phyloP scores from a whole-genome alignment of 1,284 basidiomycete genomes.

The Sanghuangporus baumii region DNA sequence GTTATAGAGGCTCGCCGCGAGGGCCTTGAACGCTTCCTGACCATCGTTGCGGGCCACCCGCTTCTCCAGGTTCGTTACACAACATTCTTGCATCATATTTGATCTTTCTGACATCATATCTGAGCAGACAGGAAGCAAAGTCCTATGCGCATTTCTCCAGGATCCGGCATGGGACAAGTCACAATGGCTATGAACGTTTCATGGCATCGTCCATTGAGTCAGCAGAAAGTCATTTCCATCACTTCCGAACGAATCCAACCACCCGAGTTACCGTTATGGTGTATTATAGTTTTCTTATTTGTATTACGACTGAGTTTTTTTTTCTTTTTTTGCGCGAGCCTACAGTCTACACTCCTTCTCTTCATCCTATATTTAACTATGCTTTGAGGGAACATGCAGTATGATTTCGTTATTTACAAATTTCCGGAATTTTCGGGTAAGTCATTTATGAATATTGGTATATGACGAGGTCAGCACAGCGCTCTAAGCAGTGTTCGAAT shows the following conservation, averaged over 20 bases:
- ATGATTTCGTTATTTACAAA: no score
- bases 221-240: background rate
- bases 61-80: constrained; percentile 73
- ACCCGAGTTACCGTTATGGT: background rate
- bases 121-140: constrained; percentile 89
- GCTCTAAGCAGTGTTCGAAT: constrained; percentile 13
- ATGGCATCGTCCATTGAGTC: background rate
- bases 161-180: constrained; percentile 80
- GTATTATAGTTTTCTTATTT: constrained; percentile 10
- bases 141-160: constrained; percentile 94
- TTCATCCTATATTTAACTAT: background rate
- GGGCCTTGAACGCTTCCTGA: constrained; percentile 92
- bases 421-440: no score
- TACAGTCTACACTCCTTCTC: background rate
- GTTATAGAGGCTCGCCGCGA: constrained; percentile 91
- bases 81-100: background rate
- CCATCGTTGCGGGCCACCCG: constrained; percentile 95
- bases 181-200: constrained; percentile 55
- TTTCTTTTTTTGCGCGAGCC: background rate
- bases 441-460: background rate
- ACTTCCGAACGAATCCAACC: background rate
- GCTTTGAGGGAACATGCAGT: background rate
- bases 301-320: background rate
- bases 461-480: background rate
- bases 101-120: background rate